Evolutionary conservation across 495 filamentous ascomycete species (phyloP), one percentile per base, ranked within the genome.

Genomic region (Rostrohypoxylon terebratum): DNA sequence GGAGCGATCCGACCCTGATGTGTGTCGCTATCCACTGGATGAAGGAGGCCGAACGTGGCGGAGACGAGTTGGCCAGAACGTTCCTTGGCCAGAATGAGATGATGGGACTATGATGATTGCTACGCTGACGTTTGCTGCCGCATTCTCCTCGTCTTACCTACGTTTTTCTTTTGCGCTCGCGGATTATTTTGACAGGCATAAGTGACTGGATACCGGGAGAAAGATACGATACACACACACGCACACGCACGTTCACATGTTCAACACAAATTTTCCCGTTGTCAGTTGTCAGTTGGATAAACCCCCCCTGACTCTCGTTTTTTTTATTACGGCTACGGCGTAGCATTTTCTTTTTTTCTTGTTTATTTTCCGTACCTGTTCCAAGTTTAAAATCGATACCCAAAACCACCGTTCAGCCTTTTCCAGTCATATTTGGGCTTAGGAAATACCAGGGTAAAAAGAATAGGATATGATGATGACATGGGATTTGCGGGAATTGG

Each of bases 1-100:
- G 91, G 45, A 89, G 89, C 57, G 94, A 99, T 77, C 94, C 96
- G 16, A 90, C 91, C 53, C 93, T 93, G 9, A 97, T 99, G 92
- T 97, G 95, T 76, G 86, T 98, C 60, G 95, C 96, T 3, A 91
- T 97, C 76, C 96, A 99, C 82, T 99, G 96, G 96, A 98, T 98
- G 96, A 94, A 94, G 83, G 83, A 94, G 68, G 94, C 93, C 44
- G 91, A 93, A 64, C 88, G 84, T 59, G 94, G 95, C 38, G 94
- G 94, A 9, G 96, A 99, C 79, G 88, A 92, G 75, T 84, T 98
- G 69, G 96, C 96, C 28, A 90, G 87, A 77, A 93, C 92, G 77
- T 92, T 94, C 79, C 87, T 98, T 80, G 87, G 92, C 66, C 92
- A 95, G 80, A 83, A 84, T 51, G 79, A 83, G 76, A 75, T 76